phyloP scores from a whole-genome alignment of 768 basidiomycete species.

The Pleurotus cornucopiae region DNA sequence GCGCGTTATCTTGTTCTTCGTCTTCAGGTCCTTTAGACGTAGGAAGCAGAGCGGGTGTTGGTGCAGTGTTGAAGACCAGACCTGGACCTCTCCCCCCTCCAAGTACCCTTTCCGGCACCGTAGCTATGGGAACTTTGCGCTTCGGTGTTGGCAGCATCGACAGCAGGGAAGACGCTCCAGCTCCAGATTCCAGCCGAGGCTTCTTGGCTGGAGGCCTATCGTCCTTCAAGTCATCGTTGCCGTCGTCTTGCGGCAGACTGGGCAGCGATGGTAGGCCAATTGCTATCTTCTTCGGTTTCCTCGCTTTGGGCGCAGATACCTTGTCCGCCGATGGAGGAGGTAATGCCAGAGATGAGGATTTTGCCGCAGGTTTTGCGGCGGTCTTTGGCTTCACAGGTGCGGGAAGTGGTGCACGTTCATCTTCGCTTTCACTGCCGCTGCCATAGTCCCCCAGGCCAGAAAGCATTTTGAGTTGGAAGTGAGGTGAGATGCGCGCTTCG shows the following conservation, averaged over 20 bases:
- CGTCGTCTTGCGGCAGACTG: slow-evolving; percentile 27
- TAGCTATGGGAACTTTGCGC: slow-evolving; percentile 39
- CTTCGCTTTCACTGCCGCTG: slow-evolving; percentile 57
- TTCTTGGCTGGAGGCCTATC: slow-evolving; percentile 58
- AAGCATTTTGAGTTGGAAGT: slow-evolving; percentile 42
- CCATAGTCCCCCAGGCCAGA: slow-evolving; percentile 72
- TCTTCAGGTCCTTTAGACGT: slow-evolving; percentile 24
- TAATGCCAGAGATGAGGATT: slow-evolving; percentile 12
- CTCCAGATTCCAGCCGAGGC: slow-evolving; percentile 45
- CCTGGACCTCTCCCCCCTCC: slow-evolving; percentile 62
- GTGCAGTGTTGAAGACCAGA: slow-evolving; percentile 49
- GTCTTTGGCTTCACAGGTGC: slow-evolving; percentile 13
- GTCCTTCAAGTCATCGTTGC: slow-evolving; percentile 30
- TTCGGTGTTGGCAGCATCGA: slow-evolving; percentile 77
- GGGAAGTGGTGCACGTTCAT: slow-evolving; percentile 8
- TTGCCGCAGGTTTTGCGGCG: slow-evolving; percentile 26
- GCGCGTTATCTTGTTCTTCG: slow-evolving; percentile 11
- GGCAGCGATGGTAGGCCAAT: slow-evolving; percentile 51
- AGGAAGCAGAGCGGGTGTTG: slow-evolving; percentile 11
- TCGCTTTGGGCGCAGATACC: slow-evolving; percentile 25
- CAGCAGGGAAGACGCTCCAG: slow-evolving; percentile 60
- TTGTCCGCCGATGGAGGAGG: slow-evolving; percentile 14
- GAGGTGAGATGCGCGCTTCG: too few species aligned
- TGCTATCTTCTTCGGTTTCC: slow-evolving; percentile 55
- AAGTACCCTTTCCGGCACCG: slow-evolving; percentile 49